A percentile compares a stretch with the other conserved stretches of the same genome.
phyloP scores from a whole-genome alignment of 2,329 filamentous ascomycete genomes.

The Fusarium sp. region DNA sequence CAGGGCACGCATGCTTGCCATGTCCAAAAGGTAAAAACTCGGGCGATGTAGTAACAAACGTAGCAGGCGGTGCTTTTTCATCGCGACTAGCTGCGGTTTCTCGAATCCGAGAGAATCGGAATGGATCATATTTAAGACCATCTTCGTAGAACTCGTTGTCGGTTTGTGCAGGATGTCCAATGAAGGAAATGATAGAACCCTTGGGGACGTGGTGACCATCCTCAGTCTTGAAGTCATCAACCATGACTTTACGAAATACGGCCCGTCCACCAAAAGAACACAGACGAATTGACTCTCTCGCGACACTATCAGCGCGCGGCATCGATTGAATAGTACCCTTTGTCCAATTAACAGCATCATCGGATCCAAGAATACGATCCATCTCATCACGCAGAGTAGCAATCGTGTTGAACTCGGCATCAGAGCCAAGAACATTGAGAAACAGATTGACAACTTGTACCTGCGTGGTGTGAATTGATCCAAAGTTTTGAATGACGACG shows the following conservation, averaged over 20 bases:
- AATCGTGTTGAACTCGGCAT: conserved; percentile 55
- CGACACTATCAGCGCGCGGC: conserved; percentile 56
- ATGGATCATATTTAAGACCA: conserved; percentile 56
- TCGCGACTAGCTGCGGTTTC: conserved; percentile 41
- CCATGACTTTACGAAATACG: conserved; percentile 48
- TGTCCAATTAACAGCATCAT: conserved; percentile 52
- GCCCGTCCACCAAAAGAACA: conserved; percentile 49
- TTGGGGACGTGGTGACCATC: conserved; percentile 51
- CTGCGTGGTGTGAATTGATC: conserved; percentile 55
- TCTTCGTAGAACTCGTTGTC: conserved; percentile 52
- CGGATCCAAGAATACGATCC: conserved; percentile 45
- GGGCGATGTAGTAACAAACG: conserved; percentile 39
- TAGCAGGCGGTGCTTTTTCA: conserved; percentile 23
- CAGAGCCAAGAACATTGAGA: conserved; percentile 53
- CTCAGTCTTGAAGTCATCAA: conserved; percentile 48
- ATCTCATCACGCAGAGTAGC: conserved; percentile 55
- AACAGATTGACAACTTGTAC: conserved; percentile 57
- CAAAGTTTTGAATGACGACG: conserved; percentile 52
- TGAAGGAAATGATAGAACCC: conserved; percentile 51
- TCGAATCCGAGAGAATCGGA: conserved; percentile 55
- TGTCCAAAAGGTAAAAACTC: conserved; percentile 52
- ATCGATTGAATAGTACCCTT: conserved; percentile 55
- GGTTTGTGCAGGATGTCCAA: conserved; percentile 48
- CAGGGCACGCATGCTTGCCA: conserved; percentile 52
- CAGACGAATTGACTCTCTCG: conserved; percentile 58